Percentiles rank a stretch among this genome's conserved stretches.
These are phyloP conservation scores for Wickerhamiella vanderwaltii DNA, from an alignment of 805 yeast species.

Conservation along the genomic window DNA sequence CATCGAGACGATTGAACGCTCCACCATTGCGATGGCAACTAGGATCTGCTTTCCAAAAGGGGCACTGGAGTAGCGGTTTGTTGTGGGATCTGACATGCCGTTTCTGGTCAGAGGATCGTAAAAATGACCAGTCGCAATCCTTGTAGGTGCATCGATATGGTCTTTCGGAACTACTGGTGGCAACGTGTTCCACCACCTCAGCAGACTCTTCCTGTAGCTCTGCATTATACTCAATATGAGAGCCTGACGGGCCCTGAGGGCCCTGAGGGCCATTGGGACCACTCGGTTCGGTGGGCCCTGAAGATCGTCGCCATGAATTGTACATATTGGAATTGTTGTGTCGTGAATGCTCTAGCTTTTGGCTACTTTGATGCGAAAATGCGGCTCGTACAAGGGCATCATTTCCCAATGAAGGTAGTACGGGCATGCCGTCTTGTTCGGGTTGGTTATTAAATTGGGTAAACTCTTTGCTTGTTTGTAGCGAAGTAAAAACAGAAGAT, in stretches of 20 bases:
- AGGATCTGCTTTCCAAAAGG: slow-evolving; percentile 56
- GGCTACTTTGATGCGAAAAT: background rate
- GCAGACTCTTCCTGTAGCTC: background rate
- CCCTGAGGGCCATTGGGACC: slow-evolving; percentile 6
- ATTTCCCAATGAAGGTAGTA: background rate
- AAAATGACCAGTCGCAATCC: slow-evolving; percentile 58
- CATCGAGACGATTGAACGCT: slow-evolving; percentile 61
- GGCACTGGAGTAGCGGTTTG: slow-evolving; percentile 57
- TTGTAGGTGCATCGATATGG: slow-evolving; percentile 27
- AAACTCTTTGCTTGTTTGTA: no score
- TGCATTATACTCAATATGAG: background rate
- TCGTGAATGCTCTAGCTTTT: no score
- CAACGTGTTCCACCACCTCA: background rate
- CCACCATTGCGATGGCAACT: slow-evolving; percentile 71
- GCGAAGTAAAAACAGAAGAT: slow-evolving; percentile 1
- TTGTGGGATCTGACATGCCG: slow-evolving; percentile 57
- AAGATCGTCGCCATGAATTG: background rate
- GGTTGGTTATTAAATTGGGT: slow-evolving; percentile 1
- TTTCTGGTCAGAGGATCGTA: slow-evolving; percentile 54
- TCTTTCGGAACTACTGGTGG: slow-evolving; percentile 1
- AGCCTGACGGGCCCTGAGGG: slow-evolving; percentile 1
- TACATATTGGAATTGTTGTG: no score
- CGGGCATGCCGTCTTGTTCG: background rate
- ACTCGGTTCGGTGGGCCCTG: background rate
- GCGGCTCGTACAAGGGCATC: background rate